Conservation (phyloP, 495 filamentous ascomycete species). For the Penicillium macrosclerotiorum region DNA sequence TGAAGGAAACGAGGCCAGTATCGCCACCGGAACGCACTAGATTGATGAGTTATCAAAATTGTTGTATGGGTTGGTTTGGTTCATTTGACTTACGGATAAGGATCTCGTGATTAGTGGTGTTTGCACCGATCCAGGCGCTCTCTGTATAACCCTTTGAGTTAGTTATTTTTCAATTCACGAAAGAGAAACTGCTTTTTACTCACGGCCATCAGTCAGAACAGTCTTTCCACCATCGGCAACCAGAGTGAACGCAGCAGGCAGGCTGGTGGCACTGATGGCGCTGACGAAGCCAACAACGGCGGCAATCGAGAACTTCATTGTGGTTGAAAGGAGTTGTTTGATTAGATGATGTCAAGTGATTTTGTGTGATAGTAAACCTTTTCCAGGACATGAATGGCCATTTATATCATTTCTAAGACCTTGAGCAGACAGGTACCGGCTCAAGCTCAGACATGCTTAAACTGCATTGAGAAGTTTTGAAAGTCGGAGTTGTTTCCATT, state of each 20-base stretch:
- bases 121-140: conserved; percentile 24
- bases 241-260: conserved; percentile 33
- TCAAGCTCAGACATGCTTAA: conserved; percentile 13
- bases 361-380: neutral
- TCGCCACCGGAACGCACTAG: conserved; percentile 16
- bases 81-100: conserved; percentile 25
- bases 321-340: neutral
- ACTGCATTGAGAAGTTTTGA: conserved; percentile 5
- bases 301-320: conserved; percentile 35
- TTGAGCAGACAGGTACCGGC: neutral
- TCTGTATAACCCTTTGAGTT: conserved; percentile 2
- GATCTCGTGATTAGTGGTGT: conserved; percentile 20
- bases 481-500: conserved; percentile 3
- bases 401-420: conserved; percentile 8
- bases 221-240: conserved; percentile 31
- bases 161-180: neutral
- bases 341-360: neutral
- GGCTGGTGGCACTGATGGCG: conserved; percentile 24
- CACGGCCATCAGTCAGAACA: conserved; percentile 34
- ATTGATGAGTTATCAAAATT: neutral
- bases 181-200: neutral
- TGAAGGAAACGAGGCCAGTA: conserved; percentile 24
- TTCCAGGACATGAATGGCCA: neutral
- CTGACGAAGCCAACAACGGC: conserved; percentile 24
- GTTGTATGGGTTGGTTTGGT: neutral